Evolutionary conservation across 805 yeast genomes (phyloP).

Genomic region (Candida boleticola): DNA sequence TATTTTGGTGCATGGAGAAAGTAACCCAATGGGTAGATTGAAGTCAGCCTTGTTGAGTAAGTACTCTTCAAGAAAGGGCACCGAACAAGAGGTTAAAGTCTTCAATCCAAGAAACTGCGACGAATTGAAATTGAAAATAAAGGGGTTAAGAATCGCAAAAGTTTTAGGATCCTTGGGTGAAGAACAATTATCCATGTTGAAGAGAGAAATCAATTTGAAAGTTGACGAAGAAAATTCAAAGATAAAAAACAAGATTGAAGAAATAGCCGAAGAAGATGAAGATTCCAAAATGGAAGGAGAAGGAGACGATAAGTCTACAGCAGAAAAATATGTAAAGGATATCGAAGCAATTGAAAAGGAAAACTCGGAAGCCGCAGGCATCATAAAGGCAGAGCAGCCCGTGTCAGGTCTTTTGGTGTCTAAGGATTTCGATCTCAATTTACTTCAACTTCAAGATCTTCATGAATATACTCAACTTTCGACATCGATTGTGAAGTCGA

Average conservation of each 20-base stretch:
- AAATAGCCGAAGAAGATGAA: not conserved
- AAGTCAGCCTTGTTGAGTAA: conserved; percentile 90
- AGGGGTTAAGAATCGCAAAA: conserved; percentile 81
- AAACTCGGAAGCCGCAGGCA: conserved; percentile 6
- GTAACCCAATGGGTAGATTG: conserved; percentile 97
- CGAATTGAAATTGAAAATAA: conserved; percentile 69
- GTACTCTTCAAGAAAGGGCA: conserved; percentile 75
- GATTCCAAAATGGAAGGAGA: too few relatives aligned
- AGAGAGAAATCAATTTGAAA: conserved; percentile 56
- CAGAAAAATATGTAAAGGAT: conserved; percentile 1
- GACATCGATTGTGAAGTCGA: conserved; percentile 79
- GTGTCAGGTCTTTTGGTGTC: conserved; percentile 87
- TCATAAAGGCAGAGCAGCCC: conserved; percentile 27
- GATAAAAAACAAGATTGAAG: conserved; percentile 17
- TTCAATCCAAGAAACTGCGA: conserved; percentile 92
- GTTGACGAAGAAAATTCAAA: conserved; percentile 45
- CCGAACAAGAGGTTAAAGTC: conserved; percentile 86
- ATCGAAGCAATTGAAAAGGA: conserved; percentile 1
- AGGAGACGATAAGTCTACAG: conserved; percentile 1
- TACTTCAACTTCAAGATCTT: conserved; percentile 81
- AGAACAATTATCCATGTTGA: conserved; percentile 30
- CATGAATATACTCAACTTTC: conserved; percentile 86
- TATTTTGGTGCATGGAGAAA: conserved; percentile 94
- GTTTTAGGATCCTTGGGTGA: conserved; percentile 56
- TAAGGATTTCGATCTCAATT: conserved; percentile 81